A percentile compares a stretch with the other conserved stretches of the same genome.
These are phyloP conservation scores for Purpureocillium lavendulum DNA, from an alignment of 2,329 filamentous ascomycete species.

Conservation along the genomic window DNA sequence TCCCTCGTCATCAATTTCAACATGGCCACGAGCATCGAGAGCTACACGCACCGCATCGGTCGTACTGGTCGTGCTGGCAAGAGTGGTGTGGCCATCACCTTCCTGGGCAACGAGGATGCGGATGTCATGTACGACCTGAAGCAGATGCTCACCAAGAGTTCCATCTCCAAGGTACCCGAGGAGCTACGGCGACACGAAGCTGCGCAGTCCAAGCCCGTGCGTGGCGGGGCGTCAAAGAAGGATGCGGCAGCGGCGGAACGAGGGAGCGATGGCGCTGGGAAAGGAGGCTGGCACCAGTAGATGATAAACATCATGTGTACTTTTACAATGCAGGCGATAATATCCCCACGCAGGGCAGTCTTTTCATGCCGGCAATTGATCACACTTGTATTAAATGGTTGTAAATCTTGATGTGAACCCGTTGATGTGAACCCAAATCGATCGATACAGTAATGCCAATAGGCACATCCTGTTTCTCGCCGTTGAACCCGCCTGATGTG, in stretches of 20 bases:
- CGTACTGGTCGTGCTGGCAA: conserved; percentile 96
- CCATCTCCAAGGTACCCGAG: conserved; percentile 82
- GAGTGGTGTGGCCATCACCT: conserved; percentile 92
- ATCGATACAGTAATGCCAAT: too few species aligned
- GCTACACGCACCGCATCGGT: conserved; percentile 93
- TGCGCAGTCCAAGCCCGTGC: conserved; percentile 70
- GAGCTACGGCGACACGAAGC: conserved; percentile 84
- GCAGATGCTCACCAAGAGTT: conserved; percentile 89
- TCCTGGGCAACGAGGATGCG: conserved; percentile 80
- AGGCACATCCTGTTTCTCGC: too few species aligned
- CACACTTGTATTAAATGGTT: too few species aligned
- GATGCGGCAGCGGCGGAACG: conserved; percentile 18
- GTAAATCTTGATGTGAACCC: too few species aligned
- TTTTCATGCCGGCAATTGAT: too few species aligned
- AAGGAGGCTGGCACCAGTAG: conserved; percentile 9
- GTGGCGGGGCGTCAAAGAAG: conserved; percentile 20
- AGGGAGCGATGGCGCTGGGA: conserved; percentile 8
- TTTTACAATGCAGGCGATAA: neutral
- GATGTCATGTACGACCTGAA: conserved; percentile 92
- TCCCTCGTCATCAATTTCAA: conserved; percentile 97
- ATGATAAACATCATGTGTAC: neutral
- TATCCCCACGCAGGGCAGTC: neutral
- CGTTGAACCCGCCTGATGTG: too few species aligned
- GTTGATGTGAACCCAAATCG: too few species aligned
- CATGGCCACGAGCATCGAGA: conserved; percentile 89